phyloP scores from a whole-genome alignment of 352 stramenopile species.

The Phytophthora cactorum region DNA sequence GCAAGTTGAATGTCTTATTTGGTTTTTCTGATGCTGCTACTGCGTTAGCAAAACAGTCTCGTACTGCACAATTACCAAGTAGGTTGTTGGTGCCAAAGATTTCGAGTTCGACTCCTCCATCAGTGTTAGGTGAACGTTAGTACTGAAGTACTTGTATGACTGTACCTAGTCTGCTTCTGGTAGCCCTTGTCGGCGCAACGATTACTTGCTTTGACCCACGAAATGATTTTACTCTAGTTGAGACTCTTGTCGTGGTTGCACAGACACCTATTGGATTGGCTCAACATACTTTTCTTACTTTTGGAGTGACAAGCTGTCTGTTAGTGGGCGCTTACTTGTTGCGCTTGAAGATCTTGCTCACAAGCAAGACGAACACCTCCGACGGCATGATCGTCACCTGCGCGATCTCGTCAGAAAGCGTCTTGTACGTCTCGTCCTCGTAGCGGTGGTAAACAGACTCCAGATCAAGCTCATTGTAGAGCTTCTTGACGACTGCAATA shows the following conservation, averaged over 20 bases:
- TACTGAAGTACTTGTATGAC: too few relatives aligned
- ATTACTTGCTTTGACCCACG: too few relatives aligned
- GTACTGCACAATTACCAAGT: neutral
- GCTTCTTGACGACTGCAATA: constrained; percentile 91
- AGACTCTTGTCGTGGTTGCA: neutral
- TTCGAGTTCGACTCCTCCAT: too few relatives aligned
- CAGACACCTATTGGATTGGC: neutral
- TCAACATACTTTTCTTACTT: neutral
- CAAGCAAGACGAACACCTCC: constrained; percentile 93
- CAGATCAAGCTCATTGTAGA: constrained; percentile 95
- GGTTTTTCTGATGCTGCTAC: too few relatives aligned
- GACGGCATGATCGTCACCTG: constrained; percentile 87
- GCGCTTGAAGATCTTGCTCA: constrained; percentile 98
- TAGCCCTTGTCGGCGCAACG: too few relatives aligned
- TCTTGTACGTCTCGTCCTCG: constrained; percentile 93
- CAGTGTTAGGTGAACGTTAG: too few relatives aligned
- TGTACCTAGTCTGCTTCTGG: too few relatives aligned
- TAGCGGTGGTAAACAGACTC: constrained; percentile 91
- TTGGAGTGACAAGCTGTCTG: neutral
- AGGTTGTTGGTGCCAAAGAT: too few relatives aligned
- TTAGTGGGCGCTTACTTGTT: constrained; percentile 82
- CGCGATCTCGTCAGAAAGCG: constrained; percentile 82
- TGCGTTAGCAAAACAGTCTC: neutral
- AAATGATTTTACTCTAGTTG: neutral
- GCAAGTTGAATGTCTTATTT: neutral